Evolutionary conservation across 1,284 basidiomycete species (phyloP).

Genomic region (Naganishia cerealis): DNA sequence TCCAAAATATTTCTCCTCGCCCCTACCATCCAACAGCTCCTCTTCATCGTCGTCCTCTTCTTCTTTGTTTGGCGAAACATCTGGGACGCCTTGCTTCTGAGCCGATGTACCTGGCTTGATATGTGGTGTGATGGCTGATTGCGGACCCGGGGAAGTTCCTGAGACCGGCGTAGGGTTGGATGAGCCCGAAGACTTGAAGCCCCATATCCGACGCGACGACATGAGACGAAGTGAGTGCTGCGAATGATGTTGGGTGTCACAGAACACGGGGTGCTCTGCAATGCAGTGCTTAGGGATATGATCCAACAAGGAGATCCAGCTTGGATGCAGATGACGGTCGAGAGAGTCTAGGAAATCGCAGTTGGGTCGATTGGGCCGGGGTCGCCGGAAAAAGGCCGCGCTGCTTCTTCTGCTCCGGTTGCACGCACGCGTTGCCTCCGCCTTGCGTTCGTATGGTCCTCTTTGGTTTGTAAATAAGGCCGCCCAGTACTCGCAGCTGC

Average conservation of each 20-base stretch:
- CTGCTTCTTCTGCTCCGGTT: too few species aligned
- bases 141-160: conserved; percentile 9
- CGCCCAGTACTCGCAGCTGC: not conserved
- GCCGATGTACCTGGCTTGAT: not conserved
- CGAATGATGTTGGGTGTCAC: not conserved
- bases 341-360: not conserved
- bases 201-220: conserved; percentile 28
- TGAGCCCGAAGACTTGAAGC: conserved; percentile 19
- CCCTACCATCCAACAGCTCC: conserved; percentile 19
- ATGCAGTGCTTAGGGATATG: not conserved
- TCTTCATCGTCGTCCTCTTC: conserved; percentile 23
- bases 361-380: not conserved
- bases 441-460: too few species aligned
- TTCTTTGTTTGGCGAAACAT: conserved; percentile 18
- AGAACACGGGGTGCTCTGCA: not conserved
- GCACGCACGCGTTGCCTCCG: too few species aligned
- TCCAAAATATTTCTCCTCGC: conserved; percentile 31
- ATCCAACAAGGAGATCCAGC: not conserved
- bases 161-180: not conserved
- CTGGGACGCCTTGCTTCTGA: not conserved
- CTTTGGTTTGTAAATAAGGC: too few species aligned
- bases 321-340: not conserved
- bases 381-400: not conserved
- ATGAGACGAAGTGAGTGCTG: conserved; percentile 1
- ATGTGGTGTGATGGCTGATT: not conserved